Base-by-base conservation (phyloP, 805 yeast species). In the Priceomyces carsonii region DNA sequence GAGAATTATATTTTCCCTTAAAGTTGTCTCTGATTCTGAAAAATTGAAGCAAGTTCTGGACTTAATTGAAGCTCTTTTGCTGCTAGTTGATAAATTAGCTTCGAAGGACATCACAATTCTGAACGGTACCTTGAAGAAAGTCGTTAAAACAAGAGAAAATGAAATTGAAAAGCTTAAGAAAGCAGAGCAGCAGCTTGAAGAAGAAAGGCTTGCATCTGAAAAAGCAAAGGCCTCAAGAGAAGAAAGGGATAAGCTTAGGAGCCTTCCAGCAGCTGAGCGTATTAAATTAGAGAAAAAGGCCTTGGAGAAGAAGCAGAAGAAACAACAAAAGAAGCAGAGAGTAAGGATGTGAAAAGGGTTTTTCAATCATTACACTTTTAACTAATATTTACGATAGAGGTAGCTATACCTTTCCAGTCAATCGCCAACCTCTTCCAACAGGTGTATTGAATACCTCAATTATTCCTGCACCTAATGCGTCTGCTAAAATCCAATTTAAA, bases 301-400 rank as follows among this genome's bases (percentile, higher is more conserved):
- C 60, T 70, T 71, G 47, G 95, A 86, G 48, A 87, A 82, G 70
- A 87, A 80, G 61, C 86, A 82, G 57, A 80, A 88, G 68, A 85
- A 86, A 64, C 65, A 66, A 57, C 73, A 68, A 63, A 80, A 74
- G 62, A 80, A 77, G 63, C 82, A 82, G 62, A 79, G 72, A 48
- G 53, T 62, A 25, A 63, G 61, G 48, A 51, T 57, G 48, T 61
- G 47, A 51, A 9, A 4, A 25, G 10, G 22, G 12, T 9, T 32
- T 18, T n/a, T 24, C 29, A n/a, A 24, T 27, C 7, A 6, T 8
- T 7, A 33, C 18, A 13, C 8, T 28, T 8, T 14, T 20, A 5
- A 23, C 57, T 59, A 45, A 55, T 59, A 55, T n/a, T n/a, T n/a
- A n/a, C n/a, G n/a, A 29, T 17, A 29, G 12, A 29, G 17, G 5